Base-by-base conservation (phyloP, 2,329 filamentous ascomycete genomes). In the Ampelomyces quisqualis region DNA sequence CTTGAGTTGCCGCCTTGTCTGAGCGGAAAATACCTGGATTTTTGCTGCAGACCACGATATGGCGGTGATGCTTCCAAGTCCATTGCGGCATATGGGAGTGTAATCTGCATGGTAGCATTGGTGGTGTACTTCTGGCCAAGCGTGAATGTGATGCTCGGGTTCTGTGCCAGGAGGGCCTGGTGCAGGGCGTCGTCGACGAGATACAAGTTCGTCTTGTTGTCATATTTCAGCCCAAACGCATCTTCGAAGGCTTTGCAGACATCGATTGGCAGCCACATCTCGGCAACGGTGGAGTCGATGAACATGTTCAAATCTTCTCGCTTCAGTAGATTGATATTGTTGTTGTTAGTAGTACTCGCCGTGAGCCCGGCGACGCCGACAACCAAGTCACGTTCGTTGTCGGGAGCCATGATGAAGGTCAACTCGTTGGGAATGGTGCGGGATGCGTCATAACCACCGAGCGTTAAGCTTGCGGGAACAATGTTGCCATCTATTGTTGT, bases 371-470 rank as follows among this genome's bases (percentile, higher is more conserved):
- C 67, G 13, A 77, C 76, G 15, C 76, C 78, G n/a, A 84, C 76
- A 15, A 87, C 73, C 13, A 82, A 67, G 46, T 82, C 76, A 34
- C 78, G 73, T 22, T 81, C 79, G 34, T 80, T 74, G 55, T 81
- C 76, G 31, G 76, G 72, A 11, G 73, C 70, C 29, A 80, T 70
- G 31, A 70, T 74, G 62, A 88, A 88, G 1, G 72, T 73, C 9
- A 75, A 72, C 38, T 81, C 70, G 60, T 88, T 85, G 1, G 75
- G 68, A 21, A 79, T 70, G 43, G 86, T 81, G 29, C 83, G 77
- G 29, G 78, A 76, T 9, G 73, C 64, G 59, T 89, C 86, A 58
- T 84, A 88, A 19, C 86, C 85, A 15, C 86, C 86, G 7, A 90
- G 69, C 0, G 82, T 86, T 31, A 89, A 65, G 20, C 71, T 73